phyloP scores from a whole-genome alignment of 2,329 filamentous ascomycete genomes.

The Chaetomium sp. region DNA sequence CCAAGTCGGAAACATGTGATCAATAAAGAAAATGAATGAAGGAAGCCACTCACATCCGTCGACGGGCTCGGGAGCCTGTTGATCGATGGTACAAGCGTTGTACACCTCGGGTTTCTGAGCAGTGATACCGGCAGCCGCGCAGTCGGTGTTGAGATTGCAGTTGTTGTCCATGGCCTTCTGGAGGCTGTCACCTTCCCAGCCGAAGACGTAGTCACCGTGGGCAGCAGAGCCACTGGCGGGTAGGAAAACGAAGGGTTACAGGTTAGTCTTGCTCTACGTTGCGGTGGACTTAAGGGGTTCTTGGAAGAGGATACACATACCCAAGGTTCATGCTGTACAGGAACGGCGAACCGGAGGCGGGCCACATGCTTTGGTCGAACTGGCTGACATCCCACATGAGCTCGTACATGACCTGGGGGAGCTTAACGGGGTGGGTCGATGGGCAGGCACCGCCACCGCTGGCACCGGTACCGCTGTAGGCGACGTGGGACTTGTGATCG shows the following conservation, averaged over 20 bases:
- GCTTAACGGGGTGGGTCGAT: constrained; percentile 38
- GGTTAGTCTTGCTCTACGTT: background rate
- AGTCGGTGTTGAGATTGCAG: constrained; percentile 42
- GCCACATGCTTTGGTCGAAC: constrained; percentile 39
- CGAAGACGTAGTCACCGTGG: constrained; percentile 47
- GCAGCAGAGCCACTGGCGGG: constrained; percentile 36
- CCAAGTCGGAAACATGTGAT: background rate
- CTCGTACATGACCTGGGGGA: constrained; percentile 45
- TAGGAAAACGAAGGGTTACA: background rate
- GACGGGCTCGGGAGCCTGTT: constrained; percentile 43
- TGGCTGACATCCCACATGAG: constrained; percentile 40
- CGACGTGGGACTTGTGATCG: constrained; percentile 36
- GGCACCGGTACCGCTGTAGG: constrained; percentile 40
- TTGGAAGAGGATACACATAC: constrained; percentile 21
- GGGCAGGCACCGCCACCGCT: constrained; percentile 43
- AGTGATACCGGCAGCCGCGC: constrained; percentile 38
- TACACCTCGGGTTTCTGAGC: constrained; percentile 39
- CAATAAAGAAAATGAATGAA: background rate
- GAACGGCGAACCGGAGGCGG: constrained; percentile 35
- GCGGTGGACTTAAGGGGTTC: background rate
- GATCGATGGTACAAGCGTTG: constrained; percentile 40
- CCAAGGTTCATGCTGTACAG: constrained; percentile 40
- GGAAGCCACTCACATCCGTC: constrained; percentile 38
- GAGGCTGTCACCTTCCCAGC: constrained; percentile 43
- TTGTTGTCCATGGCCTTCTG: constrained; percentile 43